phyloP scores from a whole-genome alignment of 106 monocot species.

The Vanilla planifolia region DNA sequence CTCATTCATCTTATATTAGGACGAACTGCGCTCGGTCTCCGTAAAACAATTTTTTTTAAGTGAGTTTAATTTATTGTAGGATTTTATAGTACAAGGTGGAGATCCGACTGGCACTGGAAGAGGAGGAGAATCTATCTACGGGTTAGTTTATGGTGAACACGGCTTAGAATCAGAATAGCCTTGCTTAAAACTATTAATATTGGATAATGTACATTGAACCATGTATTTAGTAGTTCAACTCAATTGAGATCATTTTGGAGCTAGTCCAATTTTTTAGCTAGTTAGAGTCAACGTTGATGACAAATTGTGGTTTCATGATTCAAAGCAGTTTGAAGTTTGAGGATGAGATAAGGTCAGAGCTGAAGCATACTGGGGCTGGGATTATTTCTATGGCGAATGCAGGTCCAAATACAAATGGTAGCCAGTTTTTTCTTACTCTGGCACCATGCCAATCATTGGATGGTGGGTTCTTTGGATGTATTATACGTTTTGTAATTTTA shows the following conservation, averaged over 20 bases:
- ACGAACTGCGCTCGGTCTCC: no score
- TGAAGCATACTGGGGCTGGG: conserved; percentile 98
- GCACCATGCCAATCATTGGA: conserved; percentile 90
- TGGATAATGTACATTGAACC: not conserved
- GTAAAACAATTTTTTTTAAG: no score
- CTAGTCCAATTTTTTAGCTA: no score
- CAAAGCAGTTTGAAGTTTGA: conserved; percentile 77
- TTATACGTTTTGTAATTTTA: not conserved
- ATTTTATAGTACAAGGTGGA: conserved; percentile 97
- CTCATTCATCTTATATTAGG: not conserved
- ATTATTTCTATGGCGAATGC: conserved; percentile 99
- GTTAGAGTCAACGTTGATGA: not conserved
- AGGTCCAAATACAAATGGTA: conserved; percentile 96
- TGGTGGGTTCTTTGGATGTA: conserved; percentile 32
- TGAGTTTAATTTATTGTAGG: no score
- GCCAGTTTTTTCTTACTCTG: conserved; percentile 97
- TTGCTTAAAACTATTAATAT: not conserved
- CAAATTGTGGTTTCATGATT: not conserved
- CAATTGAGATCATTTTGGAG: no score
- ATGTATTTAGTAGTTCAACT: no score
- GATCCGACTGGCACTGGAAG: conserved; percentile 98
- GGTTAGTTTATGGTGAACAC: conserved; percentile 32
- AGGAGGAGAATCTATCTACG: conserved; percentile 96
- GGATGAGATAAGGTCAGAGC: conserved; percentile 89
- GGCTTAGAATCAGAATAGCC: not conserved